phyloP scores from a whole-genome alignment of 768 basidiomycete genomes.

The Polyporus arcularius region DNA sequence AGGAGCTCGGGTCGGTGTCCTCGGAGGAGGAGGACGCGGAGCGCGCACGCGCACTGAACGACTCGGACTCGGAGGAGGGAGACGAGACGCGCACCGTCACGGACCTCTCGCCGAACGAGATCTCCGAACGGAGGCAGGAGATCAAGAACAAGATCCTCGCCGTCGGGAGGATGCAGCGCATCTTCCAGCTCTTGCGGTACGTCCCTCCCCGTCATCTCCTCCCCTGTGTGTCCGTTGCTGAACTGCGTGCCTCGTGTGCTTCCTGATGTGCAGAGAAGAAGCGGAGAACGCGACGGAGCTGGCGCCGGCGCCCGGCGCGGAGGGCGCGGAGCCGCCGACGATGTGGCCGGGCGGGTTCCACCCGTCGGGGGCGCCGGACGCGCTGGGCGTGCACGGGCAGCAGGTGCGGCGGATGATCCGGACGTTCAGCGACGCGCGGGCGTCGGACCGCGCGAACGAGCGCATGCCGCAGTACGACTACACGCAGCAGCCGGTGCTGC shows the following conservation, averaged over 20 bases:
- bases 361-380: conserved; percentile 40
- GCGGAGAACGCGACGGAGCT: conserved; percentile 79
- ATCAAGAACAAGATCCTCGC: conserved; percentile 96
- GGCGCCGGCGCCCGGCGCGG: conserved; percentile 23
- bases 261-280: conserved; percentile 57
- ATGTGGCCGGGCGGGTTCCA: conserved; percentile 31
- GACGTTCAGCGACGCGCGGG: conserved; percentile 80
- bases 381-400: conserved; percentile 62
- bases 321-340: conserved; percentile 26
- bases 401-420: conserved; percentile 63
- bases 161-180: conserved; percentile 87
- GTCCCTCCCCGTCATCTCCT: conserved; percentile 27
- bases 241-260: not conserved
- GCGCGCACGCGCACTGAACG: conserved; percentile 21
- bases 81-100: conserved; percentile 24
- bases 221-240: too few relatives aligned
- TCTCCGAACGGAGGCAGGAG: conserved; percentile 60
- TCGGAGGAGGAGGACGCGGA: conserved; percentile 32
- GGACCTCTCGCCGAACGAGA: conserved; percentile 39
- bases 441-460: conserved; percentile 73
- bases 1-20: conserved; percentile 80
- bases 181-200: conserved; percentile 87
- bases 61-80: conserved; percentile 17
- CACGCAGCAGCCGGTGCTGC: conserved; percentile 27
- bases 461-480: conserved; percentile 63